These are phyloP conservation scores for Eutrema salsugineum DNA, from an alignment of 441 rosid species.

Conservation along the genomic window DNA sequence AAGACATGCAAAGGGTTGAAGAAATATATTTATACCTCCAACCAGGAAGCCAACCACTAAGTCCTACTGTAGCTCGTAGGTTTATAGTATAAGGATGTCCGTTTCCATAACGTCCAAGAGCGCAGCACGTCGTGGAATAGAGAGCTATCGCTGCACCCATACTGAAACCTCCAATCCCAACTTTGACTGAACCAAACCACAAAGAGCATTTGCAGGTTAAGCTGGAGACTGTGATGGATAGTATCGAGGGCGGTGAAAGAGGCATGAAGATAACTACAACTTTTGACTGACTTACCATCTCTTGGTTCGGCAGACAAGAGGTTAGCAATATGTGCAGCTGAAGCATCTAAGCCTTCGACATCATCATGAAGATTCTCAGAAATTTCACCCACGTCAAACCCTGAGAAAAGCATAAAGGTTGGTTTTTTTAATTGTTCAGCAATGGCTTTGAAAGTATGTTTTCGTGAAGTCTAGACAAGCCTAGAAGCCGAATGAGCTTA, in stretches of 20 bases:
- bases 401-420: conserved; percentile 34
- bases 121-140: conserved; percentile 51
- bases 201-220: not conserved
- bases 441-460: not conserved
- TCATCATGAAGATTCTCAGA: conserved; percentile 79
- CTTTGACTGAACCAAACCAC: conserved; percentile 40
- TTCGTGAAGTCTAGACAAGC: not conserved
- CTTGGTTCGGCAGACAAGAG: conserved; percentile 76
- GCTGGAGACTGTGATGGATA: not conserved
- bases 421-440: not conserved
- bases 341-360: conserved; percentile 76
- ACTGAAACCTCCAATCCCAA: conserved; percentile 63
- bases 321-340: conserved; percentile 77
- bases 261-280: conserved; percentile 1
- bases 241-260: not conserved
- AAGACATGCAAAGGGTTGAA: conserved; percentile 3
- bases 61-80: conserved; percentile 42
- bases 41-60: conserved; percentile 66
- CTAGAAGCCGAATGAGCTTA: conserved; percentile 27
- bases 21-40: conserved; percentile 32
- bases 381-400: conserved; percentile 75
- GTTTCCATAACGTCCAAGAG: conserved; percentile 45
- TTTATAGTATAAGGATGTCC: conserved; percentile 43
- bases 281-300: conserved; percentile 44
- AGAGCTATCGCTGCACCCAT: conserved; percentile 64